Conservation (phyloP, 345 rosid species). For the Boechera stricta region DNA sequence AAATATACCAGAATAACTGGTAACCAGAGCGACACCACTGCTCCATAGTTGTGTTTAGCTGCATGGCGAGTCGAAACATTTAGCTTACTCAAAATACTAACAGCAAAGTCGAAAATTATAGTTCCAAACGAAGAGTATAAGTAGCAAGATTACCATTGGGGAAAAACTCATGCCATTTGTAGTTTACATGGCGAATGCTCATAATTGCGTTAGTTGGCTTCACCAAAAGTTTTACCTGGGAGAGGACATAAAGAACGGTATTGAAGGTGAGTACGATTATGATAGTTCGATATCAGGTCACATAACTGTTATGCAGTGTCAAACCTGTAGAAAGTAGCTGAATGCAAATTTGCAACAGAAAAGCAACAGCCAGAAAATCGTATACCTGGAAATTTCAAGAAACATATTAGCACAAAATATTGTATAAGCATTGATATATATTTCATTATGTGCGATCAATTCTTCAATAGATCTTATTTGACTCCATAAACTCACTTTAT, state of each 20-base stretch:
- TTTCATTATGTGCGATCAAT: slow-evolving; percentile 12
- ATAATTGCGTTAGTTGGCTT: slow-evolving; percentile 91
- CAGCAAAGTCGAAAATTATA: slow-evolving; percentile 3
- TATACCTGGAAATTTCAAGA: slow-evolving; percentile 67
- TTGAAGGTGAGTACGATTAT: slow-evolving; percentile 24
- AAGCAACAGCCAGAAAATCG: slow-evolving; percentile 86
- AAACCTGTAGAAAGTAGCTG: slow-evolving; percentile 87
- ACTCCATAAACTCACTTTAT: slow-evolving; percentile 67
- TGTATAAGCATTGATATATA: slow-evolving; percentile 25
- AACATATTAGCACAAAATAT: slow-evolving; percentile 25
- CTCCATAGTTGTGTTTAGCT: slow-evolving; percentile 79
- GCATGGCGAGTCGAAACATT: slow-evolving; percentile 39
- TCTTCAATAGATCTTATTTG: slow-evolving; percentile 18
- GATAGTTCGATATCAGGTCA: slow-evolving; percentile 28
- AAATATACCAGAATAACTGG: slow-evolving; percentile 73
- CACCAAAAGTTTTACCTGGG: slow-evolving; percentile 81
- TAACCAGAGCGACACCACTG: slow-evolving; percentile 80
- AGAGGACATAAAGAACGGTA: slow-evolving; percentile 21
- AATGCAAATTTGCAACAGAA: slow-evolving; percentile 68
- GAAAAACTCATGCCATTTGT: slow-evolving; percentile 91
- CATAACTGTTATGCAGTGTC: slow-evolving; percentile 20
- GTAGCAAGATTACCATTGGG: slow-evolving; percentile 62
- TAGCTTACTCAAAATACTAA: slow-evolving; percentile 22
- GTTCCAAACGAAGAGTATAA: slow-evolving; percentile 5
- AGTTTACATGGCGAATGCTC: slow-evolving; percentile 64